A percentile compares a stretch with the other conserved stretches of the same genome.
Conservation (phyloP, 108 stramenopile species). For the Fistulifera pelliculosa region DNA sequence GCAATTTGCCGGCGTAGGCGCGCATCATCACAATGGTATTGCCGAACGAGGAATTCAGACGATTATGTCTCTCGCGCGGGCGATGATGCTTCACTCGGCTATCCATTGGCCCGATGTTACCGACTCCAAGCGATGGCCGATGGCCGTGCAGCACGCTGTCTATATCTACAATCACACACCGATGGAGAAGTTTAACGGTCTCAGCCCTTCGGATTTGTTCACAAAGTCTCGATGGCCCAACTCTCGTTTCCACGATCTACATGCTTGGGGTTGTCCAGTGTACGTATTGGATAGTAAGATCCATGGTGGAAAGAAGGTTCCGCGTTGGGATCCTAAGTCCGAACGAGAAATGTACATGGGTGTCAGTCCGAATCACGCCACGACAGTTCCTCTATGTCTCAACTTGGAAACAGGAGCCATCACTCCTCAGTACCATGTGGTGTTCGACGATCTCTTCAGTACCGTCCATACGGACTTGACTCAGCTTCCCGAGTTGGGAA, state of each 20-base stretch:
- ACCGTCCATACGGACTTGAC: constrained; percentile 22
- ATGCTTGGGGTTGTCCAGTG: constrained; percentile 27
- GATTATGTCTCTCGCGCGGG: constrained; percentile 21
- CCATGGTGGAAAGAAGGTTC: constrained; percentile 20
- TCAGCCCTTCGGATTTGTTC: constrained; percentile 15
- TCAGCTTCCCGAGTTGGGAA: not conserved
- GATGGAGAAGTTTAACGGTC: not conserved
- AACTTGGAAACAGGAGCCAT: constrained; percentile 23
- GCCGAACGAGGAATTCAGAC: constrained; percentile 29
- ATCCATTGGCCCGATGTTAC: constrained; percentile 24
- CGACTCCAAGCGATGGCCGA: constrained; percentile 26
- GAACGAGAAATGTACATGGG: constrained; percentile 13
- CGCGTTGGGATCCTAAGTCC: constrained; percentile 16
- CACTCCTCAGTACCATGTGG: constrained; percentile 38
- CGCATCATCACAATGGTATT: constrained; percentile 28
- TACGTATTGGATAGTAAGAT: constrained; percentile 15
- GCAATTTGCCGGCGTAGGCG: constrained; percentile 12
- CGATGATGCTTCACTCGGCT: constrained; percentile 29
- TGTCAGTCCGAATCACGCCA: constrained; percentile 14
- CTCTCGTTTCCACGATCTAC: constrained; percentile 1
- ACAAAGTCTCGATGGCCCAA: constrained; percentile 9
- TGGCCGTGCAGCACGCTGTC: constrained; percentile 28
- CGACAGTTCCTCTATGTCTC: constrained; percentile 19
- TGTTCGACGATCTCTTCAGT: constrained; percentile 35
- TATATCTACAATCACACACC: constrained; percentile 22